Evolutionary conservation across 768 basidiomycete genomes (phyloP).

Genomic region (Lentinula boryana): DNA sequence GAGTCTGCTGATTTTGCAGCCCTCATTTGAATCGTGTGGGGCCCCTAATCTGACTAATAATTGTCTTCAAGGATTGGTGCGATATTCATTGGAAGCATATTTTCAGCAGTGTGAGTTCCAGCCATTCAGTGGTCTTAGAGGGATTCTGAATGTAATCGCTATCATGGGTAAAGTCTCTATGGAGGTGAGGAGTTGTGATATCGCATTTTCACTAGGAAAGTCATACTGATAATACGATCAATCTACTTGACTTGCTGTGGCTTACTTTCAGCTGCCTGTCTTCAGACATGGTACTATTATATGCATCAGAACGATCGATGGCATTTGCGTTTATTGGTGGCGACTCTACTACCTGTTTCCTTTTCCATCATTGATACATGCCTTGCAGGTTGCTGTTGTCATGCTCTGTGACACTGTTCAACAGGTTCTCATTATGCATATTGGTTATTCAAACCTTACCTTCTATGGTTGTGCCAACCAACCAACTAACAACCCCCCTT

Average conservation of each 20-base stretch:
- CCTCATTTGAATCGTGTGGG: too few relatives aligned
- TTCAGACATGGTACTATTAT: constrained; percentile 4
- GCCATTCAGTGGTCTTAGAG: too few relatives aligned
- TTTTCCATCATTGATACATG: not conserved
- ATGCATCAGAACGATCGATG: constrained; percentile 1
- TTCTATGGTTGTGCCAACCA: too few relatives aligned
- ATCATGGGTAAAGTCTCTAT: not conserved
- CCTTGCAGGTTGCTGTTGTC: not conserved
- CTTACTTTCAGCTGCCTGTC: not conserved
- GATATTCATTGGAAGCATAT: not conserved
- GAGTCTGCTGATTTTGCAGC: too few relatives aligned
- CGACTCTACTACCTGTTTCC: not conserved
- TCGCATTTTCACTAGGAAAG: too few relatives aligned
- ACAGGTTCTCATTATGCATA: constrained; percentile 38
- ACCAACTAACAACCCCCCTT: not conserved
- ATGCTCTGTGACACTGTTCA: not conserved
- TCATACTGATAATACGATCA: not conserved
- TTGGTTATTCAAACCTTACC: constrained; percentile 28
- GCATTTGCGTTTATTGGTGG: not conserved
- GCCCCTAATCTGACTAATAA: too few relatives aligned
- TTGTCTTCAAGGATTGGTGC: not conserved
- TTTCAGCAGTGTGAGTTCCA: not conserved
- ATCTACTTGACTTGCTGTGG: not conserved
- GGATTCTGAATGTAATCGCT: not conserved
- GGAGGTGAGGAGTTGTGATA: not conserved